Percentiles rank a stretch among this genome's conserved stretches.
Evolutionary conservation across 805 yeast species (phyloP).

Genomic region (Cyberlindnera meyerae): DNA sequence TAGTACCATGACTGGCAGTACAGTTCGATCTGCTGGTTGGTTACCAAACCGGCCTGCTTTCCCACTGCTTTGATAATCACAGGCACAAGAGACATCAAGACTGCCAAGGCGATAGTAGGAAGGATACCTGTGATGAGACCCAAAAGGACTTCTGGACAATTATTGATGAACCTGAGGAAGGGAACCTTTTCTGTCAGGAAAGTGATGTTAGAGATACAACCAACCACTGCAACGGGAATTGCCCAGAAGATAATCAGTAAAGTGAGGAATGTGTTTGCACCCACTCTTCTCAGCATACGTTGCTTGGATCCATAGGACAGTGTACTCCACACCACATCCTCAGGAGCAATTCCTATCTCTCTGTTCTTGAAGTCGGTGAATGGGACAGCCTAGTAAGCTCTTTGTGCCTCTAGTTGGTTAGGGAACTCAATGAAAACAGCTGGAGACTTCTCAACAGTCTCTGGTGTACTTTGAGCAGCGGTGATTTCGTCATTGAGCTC

Average conservation of each 20-base stretch:
- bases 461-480: constrained; percentile 36
- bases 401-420: constrained; percentile 81
- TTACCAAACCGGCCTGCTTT: constrained; percentile 62
- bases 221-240: constrained; percentile 96
- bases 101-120: constrained; percentile 75
- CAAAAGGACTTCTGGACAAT: constrained; percentile 61
- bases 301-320: constrained; percentile 51
- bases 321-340: constrained; percentile 82
- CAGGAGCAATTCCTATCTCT: constrained; percentile 66
- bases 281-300: constrained; percentile 50
- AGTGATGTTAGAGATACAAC: constrained; percentile 83
- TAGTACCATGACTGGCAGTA: constrained; percentile 87
- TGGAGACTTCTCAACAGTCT: constrained; percentile 47
- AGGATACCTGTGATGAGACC: constrained; percentile 87
- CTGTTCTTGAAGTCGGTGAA: constrained; percentile 40
- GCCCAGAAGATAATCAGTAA: constrained; percentile 85
- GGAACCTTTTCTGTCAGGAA: constrained; percentile 65
- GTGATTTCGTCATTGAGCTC: constrained; percentile 65
- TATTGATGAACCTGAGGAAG: constrained; percentile 70
- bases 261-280: constrained; percentile 62
- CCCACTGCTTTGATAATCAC: constrained; percentile 77
- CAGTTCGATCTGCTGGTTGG: constrained; percentile 66
- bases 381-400: constrained; percentile 80
- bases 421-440: constrained; percentile 67
- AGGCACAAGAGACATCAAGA: constrained; percentile 85